Conservation (phyloP, 1,284 basidiomycete species). For the Puccinia horiana region DNA sequence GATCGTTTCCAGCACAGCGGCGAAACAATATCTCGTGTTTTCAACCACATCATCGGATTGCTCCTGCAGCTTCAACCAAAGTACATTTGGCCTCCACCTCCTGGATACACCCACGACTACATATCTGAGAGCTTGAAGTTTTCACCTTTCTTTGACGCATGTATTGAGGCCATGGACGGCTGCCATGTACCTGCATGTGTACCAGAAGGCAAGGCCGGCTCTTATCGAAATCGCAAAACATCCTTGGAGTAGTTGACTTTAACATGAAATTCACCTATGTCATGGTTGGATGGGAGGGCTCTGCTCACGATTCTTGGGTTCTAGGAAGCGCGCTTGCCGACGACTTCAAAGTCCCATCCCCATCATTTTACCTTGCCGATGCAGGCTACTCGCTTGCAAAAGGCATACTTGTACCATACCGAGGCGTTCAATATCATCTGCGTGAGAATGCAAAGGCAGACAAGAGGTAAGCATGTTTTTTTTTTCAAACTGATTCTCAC, state of each 20-base stretch:
- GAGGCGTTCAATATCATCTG: slow-evolving; percentile 53
- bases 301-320: slow-evolving; percentile 58
- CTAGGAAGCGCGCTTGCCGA: slow-evolving; percentile 53
- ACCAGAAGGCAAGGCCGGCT: slow-evolving; percentile 53
- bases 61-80: slow-evolving; percentile 8
- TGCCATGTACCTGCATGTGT: slow-evolving; percentile 58
- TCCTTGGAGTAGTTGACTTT: slow-evolving; percentile 57
- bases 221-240: slow-evolving; percentile 60
- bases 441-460: slow-evolving; percentile 50
- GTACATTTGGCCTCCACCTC: slow-evolving; percentile 38
- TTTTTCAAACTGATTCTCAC: not conserved
- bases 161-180: slow-evolving; percentile 61
- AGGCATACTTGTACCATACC: slow-evolving; percentile 56
- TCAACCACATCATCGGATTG: slow-evolving; percentile 11
- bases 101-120: not conserved
- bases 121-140: slow-evolving; percentile 57
- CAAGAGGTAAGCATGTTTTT: not conserved
- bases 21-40: slow-evolving; percentile 51
- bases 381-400: slow-evolving; percentile 59
- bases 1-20: slow-evolving; percentile 51
- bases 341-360: slow-evolving; percentile 57
- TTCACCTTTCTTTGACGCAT: slow-evolving; percentile 59
- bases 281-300: slow-evolving; percentile 60
- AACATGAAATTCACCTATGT: slow-evolving; percentile 59
- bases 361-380: slow-evolving; percentile 60